phyloP scores from a whole-genome alignment of 1,139 yeast genomes.

The Zygosaccharomyces sapae region DNA sequence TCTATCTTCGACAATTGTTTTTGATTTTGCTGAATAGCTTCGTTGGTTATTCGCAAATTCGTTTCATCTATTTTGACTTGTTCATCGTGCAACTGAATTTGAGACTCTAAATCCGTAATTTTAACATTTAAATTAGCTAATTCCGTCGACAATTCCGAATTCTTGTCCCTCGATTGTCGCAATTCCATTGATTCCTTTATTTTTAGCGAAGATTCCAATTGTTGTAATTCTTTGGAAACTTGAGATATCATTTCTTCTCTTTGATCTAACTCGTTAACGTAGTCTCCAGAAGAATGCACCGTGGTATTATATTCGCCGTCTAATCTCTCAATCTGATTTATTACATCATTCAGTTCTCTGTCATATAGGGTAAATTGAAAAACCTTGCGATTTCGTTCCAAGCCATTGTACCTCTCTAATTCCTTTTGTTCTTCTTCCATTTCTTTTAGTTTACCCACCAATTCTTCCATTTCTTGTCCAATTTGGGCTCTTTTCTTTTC shows the following conservation, averaged over 20 bases:
- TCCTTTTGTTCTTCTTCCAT: conserved; percentile 79
- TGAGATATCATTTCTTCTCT: conserved; percentile 46
- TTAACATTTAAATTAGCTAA: conserved; percentile 38
- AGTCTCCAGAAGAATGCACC: conserved; percentile 42
- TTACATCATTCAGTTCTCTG: conserved; percentile 64
- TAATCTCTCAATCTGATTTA: conserved; percentile 54
- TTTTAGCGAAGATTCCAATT: conserved; percentile 38
- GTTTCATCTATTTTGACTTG: conserved; percentile 28
- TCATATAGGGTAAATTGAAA: conserved; percentile 74
- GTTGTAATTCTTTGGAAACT: conserved; percentile 34
- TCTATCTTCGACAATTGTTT: conserved; percentile 39
- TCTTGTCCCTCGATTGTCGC: conserved; percentile 46
- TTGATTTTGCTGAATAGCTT: conserved; percentile 44
- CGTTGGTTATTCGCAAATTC: conserved; percentile 32
- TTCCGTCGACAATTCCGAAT: conserved; percentile 41
- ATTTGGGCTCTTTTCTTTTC: conserved; percentile 67
- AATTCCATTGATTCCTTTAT: conserved; percentile 49
- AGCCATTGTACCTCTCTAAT: conserved; percentile 60
- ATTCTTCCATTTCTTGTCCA: conserved; percentile 65
- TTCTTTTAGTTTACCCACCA: conserved; percentile 69
- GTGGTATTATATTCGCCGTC: conserved; percentile 57
- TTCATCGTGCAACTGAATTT: conserved; percentile 30
- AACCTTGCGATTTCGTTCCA: conserved; percentile 66
- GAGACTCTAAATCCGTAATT: conserved; percentile 33
- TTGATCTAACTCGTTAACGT: conserved; percentile 43